Base-by-base conservation (phyloP, 1,284 basidiomycete genomes). In the Fomitopsis betulina region DNA sequence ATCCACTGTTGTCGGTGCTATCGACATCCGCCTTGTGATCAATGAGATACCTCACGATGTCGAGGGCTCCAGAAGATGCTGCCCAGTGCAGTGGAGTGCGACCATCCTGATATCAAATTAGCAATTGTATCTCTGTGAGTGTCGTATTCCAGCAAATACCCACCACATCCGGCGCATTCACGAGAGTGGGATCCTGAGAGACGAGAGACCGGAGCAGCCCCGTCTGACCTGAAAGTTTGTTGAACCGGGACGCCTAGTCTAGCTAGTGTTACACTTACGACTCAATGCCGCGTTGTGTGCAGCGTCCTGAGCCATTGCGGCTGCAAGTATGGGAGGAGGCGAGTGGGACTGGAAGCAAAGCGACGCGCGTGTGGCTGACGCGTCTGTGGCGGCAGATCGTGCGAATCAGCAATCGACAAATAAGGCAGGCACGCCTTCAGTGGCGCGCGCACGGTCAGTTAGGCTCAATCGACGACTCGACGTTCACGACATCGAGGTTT, bases 11-110 rank as follows among this genome's bases (percentile, higher is more conserved):
- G 73, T 97, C 95, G 40, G 76, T 72, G 55, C 81, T 82, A 70
- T 93, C 83, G 32, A 95, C 79, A 59, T 93, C 85, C 13, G 86
- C 83, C 59, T 84, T 80, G 60, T 87, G 81, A 67, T 87, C 85
- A 61, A 96, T 77, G 57, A 97, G 78, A 65, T 87, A 89, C 60
- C 86, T 82, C 6, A 77, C 79, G 61, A 93, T 86, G 53, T 89
- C 86, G 45, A 87, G 74, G 42, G 87, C 83, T 57, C 88, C 84
- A 10, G 85, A 85, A 3, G 91, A 89, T 10, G 93, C 86, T 56
- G 93, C 92, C 91, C 93, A 95, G 68, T 97, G 95, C 12, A 97
- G 76, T 3, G 94, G 84, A 1, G 94, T 94, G 32, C 94, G 78
- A n/a, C 83, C 88, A 71, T 96, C 94, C 93, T 96, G 53, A 47